A percentile compares a stretch with the other conserved stretches of the same genome.
Conservation (phyloP, 441 rosid genomes). For the Kokia cookei region DNA sequence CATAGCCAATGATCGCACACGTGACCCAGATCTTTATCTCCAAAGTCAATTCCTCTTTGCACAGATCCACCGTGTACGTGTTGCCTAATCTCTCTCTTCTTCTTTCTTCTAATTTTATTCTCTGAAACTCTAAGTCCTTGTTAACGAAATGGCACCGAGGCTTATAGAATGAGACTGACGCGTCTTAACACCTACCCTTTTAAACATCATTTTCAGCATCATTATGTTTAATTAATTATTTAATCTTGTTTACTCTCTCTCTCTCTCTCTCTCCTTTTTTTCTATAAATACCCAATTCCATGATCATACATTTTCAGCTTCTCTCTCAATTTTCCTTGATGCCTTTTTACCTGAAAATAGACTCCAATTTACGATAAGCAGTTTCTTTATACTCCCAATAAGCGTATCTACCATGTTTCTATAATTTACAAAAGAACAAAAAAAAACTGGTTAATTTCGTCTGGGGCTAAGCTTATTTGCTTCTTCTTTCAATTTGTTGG, state of each 20-base stretch:
- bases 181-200: background rate
- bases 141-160: background rate
- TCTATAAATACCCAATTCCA: background rate
- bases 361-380: background rate
- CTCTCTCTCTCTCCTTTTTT: background rate
- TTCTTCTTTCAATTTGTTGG: background rate
- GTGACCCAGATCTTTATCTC: background rate
- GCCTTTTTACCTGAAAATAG: background rate
- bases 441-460: background rate
- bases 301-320: background rate
- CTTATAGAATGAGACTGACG: background rate
- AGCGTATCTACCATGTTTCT: background rate
- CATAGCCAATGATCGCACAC: slow-evolving; percentile 3
- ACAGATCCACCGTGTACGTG: background rate
- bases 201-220: background rate
- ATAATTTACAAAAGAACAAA: background rate
- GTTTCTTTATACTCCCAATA: background rate
- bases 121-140: background rate
- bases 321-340: background rate
- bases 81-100: background rate
- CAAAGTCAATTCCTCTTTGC: background rate
- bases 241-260: background rate
- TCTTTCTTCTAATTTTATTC: background rate
- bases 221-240: background rate
- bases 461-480: background rate